Base-by-base conservation (phyloP, 2,329 filamentous ascomycete species). In the Arthrobotrys entomopaga region DNA sequence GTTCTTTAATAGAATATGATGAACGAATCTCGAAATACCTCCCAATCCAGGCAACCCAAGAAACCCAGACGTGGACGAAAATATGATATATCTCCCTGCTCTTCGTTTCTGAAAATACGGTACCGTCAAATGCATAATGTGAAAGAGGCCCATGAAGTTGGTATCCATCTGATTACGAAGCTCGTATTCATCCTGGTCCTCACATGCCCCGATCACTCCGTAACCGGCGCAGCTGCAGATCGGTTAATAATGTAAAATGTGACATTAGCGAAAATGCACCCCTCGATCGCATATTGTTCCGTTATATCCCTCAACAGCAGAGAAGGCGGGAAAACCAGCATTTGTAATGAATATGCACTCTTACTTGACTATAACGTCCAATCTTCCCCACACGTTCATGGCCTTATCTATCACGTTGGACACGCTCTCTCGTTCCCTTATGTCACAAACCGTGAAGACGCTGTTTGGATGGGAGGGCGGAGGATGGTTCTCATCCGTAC, bases 141-240 rank as follows among this genome's bases (percentile, higher is more conserved):
- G 91, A 72, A 98, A 82, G 0, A 93, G 96, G 63, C 95, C 95
- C 85, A 96, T 94, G 82, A 97, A 97, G 82, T 99, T 99, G 20
- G 93, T 97, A 84, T 96, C 92, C 82, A 98, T 97, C 82, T 98
- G 95, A 79, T 96, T 94, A 70, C 93, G 91, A 78, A 98, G 87
- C 80, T 98, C 95, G 81, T 93, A 90, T 80, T 97, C 92, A 81
- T 97, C 93, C 83, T 98, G 95, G 82, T 98, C 95, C 82, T 98
- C 95, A 82, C 93, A 97, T 0, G 94, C 90, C 26, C 92, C 94
- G 78, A 98, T 96, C 63, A 99, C 59, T 40, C 93, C 94, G 82
- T 97, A 97, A 15, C 94, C 94, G 11, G 92, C 93, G 82, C 93
- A 97, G 82, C 73, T 76, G 57, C 50, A 64, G 20, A 42, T 61